Evolutionary conservation across 202 grass and related monocot genomes (phyloP).

Genomic region (Schoenoplectus tabernaemontani): DNA sequence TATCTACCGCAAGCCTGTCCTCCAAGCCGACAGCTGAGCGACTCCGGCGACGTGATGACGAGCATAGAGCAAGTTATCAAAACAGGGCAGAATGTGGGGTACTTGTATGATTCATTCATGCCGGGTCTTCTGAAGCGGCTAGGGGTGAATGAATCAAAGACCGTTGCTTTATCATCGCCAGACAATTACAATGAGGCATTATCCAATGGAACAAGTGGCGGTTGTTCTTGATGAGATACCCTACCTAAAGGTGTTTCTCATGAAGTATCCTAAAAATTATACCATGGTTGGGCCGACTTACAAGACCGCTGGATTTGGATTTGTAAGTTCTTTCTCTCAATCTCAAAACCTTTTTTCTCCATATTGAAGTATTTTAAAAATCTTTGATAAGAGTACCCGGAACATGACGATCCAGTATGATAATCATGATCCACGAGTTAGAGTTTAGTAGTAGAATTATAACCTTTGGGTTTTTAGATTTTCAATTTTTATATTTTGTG

Average conservation of each 20-base stretch:
- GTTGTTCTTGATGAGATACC: slow-evolving; percentile 84
- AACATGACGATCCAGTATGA: too few species aligned
- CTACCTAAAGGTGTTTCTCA: slow-evolving; percentile 70
- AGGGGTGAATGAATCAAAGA: slow-evolving; percentile 43
- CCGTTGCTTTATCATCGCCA: slow-evolving; percentile 34
- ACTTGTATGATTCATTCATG: slow-evolving; percentile 63
- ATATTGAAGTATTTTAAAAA: too few species aligned
- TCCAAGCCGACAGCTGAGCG: slow-evolving; percentile 74
- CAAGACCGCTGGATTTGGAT: slow-evolving; percentile 76
- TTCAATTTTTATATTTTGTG: too few species aligned
- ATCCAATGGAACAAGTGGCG: too few species aligned
- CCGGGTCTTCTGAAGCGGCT: slow-evolving; percentile 42
- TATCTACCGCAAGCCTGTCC: slow-evolving; percentile 76
- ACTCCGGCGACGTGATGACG: slow-evolving; percentile 62
- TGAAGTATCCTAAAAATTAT: slow-evolving; percentile 42
- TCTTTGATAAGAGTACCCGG: too few species aligned
- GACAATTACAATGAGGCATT: slow-evolving; percentile 52
- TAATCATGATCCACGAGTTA: too few species aligned
- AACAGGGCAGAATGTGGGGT: slow-evolving; percentile 44
- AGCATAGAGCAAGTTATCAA: too few species aligned
- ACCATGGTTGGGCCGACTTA: slow-evolving; percentile 53
- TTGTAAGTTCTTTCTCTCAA: slow-evolving; percentile 35
- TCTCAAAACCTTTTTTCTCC: background rate
- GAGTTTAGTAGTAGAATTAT: too few species aligned
- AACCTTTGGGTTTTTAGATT: too few species aligned